Percentiles rank a stretch among this genome's conserved stretches.
Conservation (phyloP, 371 early-diverging fungal species). For the Syncephalastrum racemosum region DNA sequence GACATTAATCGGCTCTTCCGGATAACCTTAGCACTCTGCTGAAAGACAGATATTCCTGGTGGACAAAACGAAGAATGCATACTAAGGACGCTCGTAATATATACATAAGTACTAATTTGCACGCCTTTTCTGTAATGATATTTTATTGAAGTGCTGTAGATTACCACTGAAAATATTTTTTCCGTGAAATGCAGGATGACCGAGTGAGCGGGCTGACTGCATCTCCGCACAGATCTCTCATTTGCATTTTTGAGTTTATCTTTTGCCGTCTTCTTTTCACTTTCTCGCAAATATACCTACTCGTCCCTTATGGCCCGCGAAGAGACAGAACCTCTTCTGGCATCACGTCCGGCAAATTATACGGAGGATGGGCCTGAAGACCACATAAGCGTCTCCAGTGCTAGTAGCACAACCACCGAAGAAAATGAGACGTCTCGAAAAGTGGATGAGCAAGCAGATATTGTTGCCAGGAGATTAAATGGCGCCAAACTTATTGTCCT, state of each 20-base stretch:
- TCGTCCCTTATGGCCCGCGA: slow-evolving; percentile 5
- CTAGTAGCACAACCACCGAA: slow-evolving; percentile 14
- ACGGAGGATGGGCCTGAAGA: slow-evolving; percentile 17
- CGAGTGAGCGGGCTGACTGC: too few species aligned
- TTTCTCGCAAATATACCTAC: slow-evolving; percentile 3
- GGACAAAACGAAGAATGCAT: too few species aligned
- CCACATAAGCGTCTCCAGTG: slow-evolving; percentile 17
- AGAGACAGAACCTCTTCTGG: slow-evolving; percentile 30
- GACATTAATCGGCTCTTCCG: too few species aligned
- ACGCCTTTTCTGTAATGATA: too few species aligned
- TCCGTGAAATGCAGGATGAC: too few species aligned
- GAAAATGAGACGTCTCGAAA: background rate
- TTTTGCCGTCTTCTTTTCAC: slow-evolving; percentile 5
- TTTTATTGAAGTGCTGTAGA: too few species aligned
- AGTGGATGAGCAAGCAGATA: slow-evolving; percentile 15
- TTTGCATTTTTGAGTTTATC: slow-evolving; percentile 1
- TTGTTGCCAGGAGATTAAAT: slow-evolving; percentile 31
- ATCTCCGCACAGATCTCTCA: background rate
- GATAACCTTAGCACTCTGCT: too few species aligned
- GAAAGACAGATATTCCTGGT: too few species aligned
- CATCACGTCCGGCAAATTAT: background rate
- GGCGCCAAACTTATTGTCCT: slow-evolving; percentile 35
- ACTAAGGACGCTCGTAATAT: too few species aligned
- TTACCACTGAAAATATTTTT: too few species aligned
- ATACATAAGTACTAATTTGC: too few species aligned